Evolutionary conservation across 352 stramenopile genomes (phyloP).

Genomic region (Phytophthora hibernalis): DNA sequence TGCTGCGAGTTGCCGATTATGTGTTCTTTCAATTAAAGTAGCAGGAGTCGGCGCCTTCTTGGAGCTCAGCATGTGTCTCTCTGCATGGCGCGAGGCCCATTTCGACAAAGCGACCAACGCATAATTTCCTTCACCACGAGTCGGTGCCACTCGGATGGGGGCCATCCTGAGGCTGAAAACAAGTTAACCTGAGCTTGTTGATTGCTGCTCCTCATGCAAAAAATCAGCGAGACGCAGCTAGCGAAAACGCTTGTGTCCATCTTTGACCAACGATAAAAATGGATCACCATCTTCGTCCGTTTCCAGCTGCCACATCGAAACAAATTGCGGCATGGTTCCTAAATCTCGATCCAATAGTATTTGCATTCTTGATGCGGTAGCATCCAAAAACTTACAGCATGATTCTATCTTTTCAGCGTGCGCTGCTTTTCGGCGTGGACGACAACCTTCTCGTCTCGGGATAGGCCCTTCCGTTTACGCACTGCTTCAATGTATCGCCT

Average conservation of each 20-base stretch:
- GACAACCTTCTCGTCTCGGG: slow-evolving; percentile 96
- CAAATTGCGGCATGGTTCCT: no score
- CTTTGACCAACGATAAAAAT: slow-evolving; percentile 19
- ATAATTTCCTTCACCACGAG: slow-evolving; percentile 8
- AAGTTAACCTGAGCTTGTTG: slow-evolving; percentile 4
- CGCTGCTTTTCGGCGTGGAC: slow-evolving; percentile 96
- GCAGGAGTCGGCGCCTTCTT: slow-evolving; percentile 16
- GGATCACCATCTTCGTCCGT: slow-evolving; percentile 5
- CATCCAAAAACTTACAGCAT: neutral
- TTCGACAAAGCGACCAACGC: slow-evolving; percentile 21
- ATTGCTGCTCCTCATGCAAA: slow-evolving; percentile 25
- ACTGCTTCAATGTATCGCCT: slow-evolving; percentile 95
- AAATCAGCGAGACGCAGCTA: neutral
- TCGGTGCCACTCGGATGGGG: slow-evolving; percentile 15
- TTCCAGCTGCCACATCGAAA: neutral
- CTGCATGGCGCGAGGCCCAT: slow-evolving; percentile 18
- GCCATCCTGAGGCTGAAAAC: slow-evolving; percentile 12
- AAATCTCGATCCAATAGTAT: no score
- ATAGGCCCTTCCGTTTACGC: slow-evolving; percentile 94
- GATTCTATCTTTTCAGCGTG: slow-evolving; percentile 91
- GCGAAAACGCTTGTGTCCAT: slow-evolving; percentile 5
- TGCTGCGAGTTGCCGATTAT: slow-evolving; percentile 19
- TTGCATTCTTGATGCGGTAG: no score
- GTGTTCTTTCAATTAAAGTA: slow-evolving; percentile 32
- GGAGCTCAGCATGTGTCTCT: slow-evolving; percentile 19